These are phyloP conservation scores for Macrocystidia cucumis DNA, from an alignment of 1,284 basidiomycete species.

Conservation along the genomic window DNA sequence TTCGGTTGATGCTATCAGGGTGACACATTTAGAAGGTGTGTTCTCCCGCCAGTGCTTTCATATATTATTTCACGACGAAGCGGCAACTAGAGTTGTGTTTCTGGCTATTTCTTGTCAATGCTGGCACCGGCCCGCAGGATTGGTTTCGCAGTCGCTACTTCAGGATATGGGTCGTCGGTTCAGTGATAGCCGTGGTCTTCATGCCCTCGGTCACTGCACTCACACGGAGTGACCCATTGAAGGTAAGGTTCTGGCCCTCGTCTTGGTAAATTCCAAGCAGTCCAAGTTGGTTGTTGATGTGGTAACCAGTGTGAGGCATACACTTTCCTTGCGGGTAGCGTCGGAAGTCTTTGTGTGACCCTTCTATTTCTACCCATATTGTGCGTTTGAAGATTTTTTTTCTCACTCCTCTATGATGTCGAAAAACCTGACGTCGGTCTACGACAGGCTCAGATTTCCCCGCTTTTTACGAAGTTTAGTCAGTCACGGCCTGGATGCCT, in stretches of 20 bases:
- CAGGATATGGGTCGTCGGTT: conserved; percentile 61
- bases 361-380: conserved; percentile 65
- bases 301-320: conserved; percentile 53
- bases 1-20: conserved; percentile 28
- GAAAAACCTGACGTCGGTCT: conserved; percentile 10
- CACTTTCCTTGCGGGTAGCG: conserved; percentile 57
- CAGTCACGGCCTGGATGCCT: conserved; percentile 17
- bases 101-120: conserved; percentile 72
- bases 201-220: conserved; percentile 64
- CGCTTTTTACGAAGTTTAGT: conserved; percentile 55
- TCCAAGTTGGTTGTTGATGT: conserved; percentile 3
- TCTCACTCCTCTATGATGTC: conserved; percentile 3
- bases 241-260: conserved; percentile 29
- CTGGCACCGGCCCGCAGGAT: conserved; percentile 49
- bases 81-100: conserved; percentile 63
- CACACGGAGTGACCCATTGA: conserved; percentile 46
- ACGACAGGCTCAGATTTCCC: conserved; percentile 63
- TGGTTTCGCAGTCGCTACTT: conserved; percentile 75
- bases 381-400: conserved; percentile 24
- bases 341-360: conserved; percentile 61
- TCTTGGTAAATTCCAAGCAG: too few species aligned
- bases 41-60: too few species aligned
- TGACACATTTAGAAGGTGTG: conserved; percentile 71
- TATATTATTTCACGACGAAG: conserved; percentile 8
- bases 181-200: conserved; percentile 46